Base-by-base conservation (phyloP, 768 basidiomycete species). In the Paxillus ammoniavirescens region DNA sequence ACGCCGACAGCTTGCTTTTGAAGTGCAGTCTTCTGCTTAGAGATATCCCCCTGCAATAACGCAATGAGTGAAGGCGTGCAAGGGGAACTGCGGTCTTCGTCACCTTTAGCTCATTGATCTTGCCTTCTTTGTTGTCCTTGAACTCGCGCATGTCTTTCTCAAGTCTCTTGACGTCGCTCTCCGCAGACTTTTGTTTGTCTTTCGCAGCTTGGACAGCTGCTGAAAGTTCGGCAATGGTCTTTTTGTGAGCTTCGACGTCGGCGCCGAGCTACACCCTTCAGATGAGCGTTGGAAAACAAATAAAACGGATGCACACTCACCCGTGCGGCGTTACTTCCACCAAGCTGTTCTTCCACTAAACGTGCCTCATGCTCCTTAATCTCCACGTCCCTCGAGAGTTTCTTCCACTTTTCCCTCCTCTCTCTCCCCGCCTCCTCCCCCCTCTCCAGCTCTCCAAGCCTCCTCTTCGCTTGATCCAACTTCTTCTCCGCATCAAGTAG, bases 121-220 rank as follows among this genome's bases (percentile, higher is more conserved):
- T 98, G 44, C 93, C 93, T 47, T 98, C 97, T 69, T 97, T 97
- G 75, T 99, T 95, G 72, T 95, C 89, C 76, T 97, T 95, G 78
- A 99, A 98, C 75, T 98, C 97, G 50, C 83, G 83, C 93, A 99
- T 98, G 67, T 99, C 97, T 62, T 87, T 87, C 72, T 98, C 93
- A 21, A 98, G 83, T 63, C 87, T 91, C 73, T 85, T 86, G 67
- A 83, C 82, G 54, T 98, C 94, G 0, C 77, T 84, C 46, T 86
- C 75, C 0, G 93, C 91, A 7, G 72, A 77, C 64, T 81, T 82
- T 68, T 96, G 91, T 64, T 91, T 91, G 50, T 85, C 77, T 65
- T 86, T 83, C 5, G 92, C 85, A 0, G 73, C 72, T 56, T 84
- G 71, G n/a, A 90, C 72, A 1, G 83, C 81, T 17, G 67, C 66